These are phyloP conservation scores for Mucor mucedo DNA, from an alignment of 371 early-diverging fungal genomes.

Conservation along the genomic window DNA sequence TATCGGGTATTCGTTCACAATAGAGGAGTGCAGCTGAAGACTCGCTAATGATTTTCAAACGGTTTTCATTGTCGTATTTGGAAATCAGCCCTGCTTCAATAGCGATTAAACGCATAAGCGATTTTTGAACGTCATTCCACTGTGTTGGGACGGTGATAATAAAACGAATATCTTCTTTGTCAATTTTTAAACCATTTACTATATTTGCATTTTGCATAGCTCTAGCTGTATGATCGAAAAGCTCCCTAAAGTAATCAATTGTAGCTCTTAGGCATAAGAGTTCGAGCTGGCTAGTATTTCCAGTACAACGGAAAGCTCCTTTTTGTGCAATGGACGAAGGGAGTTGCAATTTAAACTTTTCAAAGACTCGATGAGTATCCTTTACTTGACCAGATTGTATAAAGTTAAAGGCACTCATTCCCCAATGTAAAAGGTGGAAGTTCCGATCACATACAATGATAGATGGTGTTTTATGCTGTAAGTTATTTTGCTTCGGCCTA, in stretches of 20 bases:
- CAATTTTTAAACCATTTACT: background rate
- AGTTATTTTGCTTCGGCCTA: background rate
- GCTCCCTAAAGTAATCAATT: conserved; percentile 14
- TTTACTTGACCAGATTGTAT: background rate
- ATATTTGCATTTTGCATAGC: background rate
- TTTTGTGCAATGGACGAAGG: conserved; percentile 13
- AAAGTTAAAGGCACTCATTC: conserved; percentile 3
- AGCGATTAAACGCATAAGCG: conserved; percentile 45
- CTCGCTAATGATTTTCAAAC: conserved; percentile 45
- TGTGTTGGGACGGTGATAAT: conserved; percentile 49
- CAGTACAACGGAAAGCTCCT: conserved; percentile 1
- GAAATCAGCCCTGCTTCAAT: conserved; percentile 46
- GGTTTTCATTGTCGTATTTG: conserved; percentile 41
- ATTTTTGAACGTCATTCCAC: conserved; percentile 51
- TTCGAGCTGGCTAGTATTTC: conserved; percentile 2
- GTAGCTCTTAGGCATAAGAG: conserved; percentile 12
- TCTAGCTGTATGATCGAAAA: conserved; percentile 8
- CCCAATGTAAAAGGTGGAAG: conserved; percentile 10
- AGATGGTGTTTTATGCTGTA: conserved; percentile 11
- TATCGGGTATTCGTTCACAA: conserved; percentile 34
- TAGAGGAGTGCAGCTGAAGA: conserved; percentile 51
- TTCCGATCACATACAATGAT: conserved; percentile 7
- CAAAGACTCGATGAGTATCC: background rate
- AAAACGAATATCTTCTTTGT: conserved; percentile 15
- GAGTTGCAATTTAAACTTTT: conserved; percentile 13